Conservation (phyloP, 1,139 yeast genomes). For the Pichia sp. region DNA sequence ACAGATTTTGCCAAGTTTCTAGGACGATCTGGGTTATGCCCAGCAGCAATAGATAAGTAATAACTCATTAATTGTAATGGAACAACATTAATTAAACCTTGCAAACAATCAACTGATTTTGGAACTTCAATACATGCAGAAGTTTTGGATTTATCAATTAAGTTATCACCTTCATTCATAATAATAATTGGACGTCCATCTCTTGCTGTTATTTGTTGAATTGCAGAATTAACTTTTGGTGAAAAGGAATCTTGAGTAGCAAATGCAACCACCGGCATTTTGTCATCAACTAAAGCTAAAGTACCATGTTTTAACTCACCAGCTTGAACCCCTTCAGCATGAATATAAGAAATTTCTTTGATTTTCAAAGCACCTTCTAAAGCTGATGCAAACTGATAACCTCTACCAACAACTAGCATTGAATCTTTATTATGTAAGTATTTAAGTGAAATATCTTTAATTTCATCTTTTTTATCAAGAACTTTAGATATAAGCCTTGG, state of each 20-base stretch:
- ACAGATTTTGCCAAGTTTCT: constrained; percentile 98
- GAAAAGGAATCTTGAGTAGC: constrained; percentile 97
- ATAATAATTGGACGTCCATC: constrained; percentile 94
- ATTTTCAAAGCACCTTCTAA: constrained; percentile 97
- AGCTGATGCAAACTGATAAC: constrained; percentile 95
- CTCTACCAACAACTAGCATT: constrained; percentile 88
- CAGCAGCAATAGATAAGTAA: constrained; percentile 94
- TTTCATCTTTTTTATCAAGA: constrained; percentile 62
- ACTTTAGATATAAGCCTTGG: constrained; percentile 83
- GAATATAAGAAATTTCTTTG: constrained; percentile 98
- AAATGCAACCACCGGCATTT: constrained; percentile 88
- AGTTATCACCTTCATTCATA: constrained; percentile 80
- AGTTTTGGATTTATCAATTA: constrained; percentile 49
- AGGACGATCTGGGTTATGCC: constrained; percentile 97
- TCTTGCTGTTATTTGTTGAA: constrained; percentile 95
- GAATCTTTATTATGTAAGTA: constrained; percentile 79
- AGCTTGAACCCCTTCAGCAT: constrained; percentile 97
- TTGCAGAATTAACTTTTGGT: constrained; percentile 94
- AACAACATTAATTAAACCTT: constrained; percentile 89
- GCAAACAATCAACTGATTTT: constrained; percentile 92
- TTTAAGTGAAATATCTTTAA: constrained; percentile 68
- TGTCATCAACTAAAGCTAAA: constrained; percentile 90
- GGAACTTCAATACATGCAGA: constrained; percentile 83
- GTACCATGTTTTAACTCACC: constrained; percentile 99
- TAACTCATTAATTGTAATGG: constrained; percentile 96